Evolutionary conservation across 2,329 filamentous ascomycete genomes (phyloP).

Genomic region (Neonectria magnoliae): DNA sequence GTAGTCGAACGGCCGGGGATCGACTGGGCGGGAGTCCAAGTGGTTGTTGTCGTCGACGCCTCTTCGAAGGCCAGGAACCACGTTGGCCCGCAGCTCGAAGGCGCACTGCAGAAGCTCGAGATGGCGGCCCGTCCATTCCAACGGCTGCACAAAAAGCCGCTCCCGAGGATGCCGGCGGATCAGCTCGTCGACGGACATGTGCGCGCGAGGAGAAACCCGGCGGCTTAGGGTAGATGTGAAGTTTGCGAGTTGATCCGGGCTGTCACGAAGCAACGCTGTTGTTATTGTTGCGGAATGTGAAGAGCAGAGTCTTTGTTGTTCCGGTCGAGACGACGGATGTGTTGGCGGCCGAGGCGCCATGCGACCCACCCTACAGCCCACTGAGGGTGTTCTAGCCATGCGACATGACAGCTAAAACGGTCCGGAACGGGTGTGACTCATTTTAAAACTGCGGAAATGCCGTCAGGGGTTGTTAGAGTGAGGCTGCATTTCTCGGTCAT

Average conservation of each 20-base stretch:
- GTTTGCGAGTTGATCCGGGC: neutral
- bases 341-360: neutral
- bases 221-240: neutral
- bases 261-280: neutral
- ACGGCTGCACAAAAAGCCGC: slow-evolving; percentile 38
- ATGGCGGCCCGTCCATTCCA: slow-evolving; percentile 36
- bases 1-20: slow-evolving; percentile 21
- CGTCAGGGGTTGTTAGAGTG: neutral
- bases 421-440: neutral
- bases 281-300: neutral
- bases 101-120: slow-evolving; percentile 29
- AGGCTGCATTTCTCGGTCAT: neutral
- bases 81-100: slow-evolving; percentile 24
- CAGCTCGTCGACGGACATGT: slow-evolving; percentile 26
- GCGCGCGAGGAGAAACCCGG: neutral
- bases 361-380: neutral
- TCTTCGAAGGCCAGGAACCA: neutral
- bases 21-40: slow-evolving; percentile 1
- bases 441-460: neutral
- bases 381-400: neutral
- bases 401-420: neutral
- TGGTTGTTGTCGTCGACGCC: neutral
- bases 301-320: neutral
- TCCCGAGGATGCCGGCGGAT: slow-evolving; percentile 39
- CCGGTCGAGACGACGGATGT: neutral